phyloP scores from a whole-genome alignment of 2,329 filamentous ascomycete species.

The Fusarium napiforme region DNA sequence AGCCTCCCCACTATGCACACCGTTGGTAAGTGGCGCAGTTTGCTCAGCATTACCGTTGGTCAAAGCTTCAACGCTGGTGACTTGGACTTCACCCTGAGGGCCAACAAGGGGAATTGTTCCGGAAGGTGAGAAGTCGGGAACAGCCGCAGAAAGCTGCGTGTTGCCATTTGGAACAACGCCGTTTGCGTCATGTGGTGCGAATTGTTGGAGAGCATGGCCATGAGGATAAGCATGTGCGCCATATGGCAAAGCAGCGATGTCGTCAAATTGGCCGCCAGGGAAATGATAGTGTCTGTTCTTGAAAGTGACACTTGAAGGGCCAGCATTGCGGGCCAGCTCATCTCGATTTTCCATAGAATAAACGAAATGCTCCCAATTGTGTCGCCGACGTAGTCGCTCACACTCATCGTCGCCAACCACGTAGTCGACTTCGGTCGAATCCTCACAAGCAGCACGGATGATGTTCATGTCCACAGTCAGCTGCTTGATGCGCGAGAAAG shows the following conservation, averaged over 20 bases:
- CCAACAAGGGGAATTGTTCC: slow-evolving; percentile 36
- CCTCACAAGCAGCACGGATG: slow-evolving; percentile 78
- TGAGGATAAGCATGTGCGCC: slow-evolving; percentile 47
- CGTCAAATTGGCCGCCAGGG: slow-evolving; percentile 46
- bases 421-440: slow-evolving; percentile 79
- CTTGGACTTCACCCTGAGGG: slow-evolving; percentile 19
- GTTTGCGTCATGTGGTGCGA: slow-evolving; percentile 53
- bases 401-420: slow-evolving; percentile 78
- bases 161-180: slow-evolving; percentile 42
- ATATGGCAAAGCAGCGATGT: slow-evolving; percentile 48
- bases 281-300: slow-evolving; percentile 49
- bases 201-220: slow-evolving; percentile 46
- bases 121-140: slow-evolving; percentile 55
- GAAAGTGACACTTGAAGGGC: slow-evolving; percentile 59
- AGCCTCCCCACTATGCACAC: slow-evolving; percentile 41
- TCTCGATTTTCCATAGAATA: slow-evolving; percentile 77
- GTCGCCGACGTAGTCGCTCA: slow-evolving; percentile 79
- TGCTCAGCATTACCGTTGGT: slow-evolving; percentile 39
- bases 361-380: slow-evolving; percentile 85
- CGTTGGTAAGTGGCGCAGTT: slow-evolving; percentile 41
- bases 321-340: slow-evolving; percentile 77
- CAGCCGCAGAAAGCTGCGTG: slow-evolving; percentile 53
- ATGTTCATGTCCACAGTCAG: slow-evolving; percentile 71
- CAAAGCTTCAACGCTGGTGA: slow-evolving; percentile 18
- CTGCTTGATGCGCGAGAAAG: slow-evolving; percentile 78